phyloP scores from a whole-genome alignment of 371 early-diverging fungal species.

The Parasitella parasitica region DNA sequence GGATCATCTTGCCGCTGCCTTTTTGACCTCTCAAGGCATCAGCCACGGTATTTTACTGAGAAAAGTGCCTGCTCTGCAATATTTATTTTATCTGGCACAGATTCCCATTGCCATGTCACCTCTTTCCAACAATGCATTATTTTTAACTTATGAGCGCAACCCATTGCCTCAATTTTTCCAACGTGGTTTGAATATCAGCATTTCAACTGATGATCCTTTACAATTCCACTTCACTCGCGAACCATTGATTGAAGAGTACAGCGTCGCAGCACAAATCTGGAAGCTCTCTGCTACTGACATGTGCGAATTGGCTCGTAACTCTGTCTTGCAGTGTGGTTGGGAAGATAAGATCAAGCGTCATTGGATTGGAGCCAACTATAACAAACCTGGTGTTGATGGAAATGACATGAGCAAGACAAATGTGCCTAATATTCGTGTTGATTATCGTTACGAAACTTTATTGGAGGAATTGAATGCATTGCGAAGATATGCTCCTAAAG shows the following conservation, averaged over 20 bases:
- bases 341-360: constrained; percentile 87
- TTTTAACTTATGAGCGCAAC: constrained; percentile 95
- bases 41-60: constrained; percentile 96
- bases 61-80: constrained; percentile 96
- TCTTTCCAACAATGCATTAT: constrained; percentile 97
- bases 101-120: constrained; percentile 99
- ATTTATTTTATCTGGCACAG: constrained; percentile 94
- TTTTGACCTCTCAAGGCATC: constrained; percentile 90
- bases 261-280: constrained; percentile 98
- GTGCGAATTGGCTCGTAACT: constrained; percentile 97
- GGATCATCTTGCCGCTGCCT: constrained; percentile 93
- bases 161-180: constrained; percentile 95
- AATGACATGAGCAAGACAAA: constrained; percentile 96
- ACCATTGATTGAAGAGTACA: constrained; percentile 98
- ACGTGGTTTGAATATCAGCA: constrained; percentile 93
- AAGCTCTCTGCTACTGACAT: constrained; percentile 93
- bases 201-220: constrained; percentile 98
- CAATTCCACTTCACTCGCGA: constrained; percentile 99
- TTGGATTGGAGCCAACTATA: constrained; percentile 90
- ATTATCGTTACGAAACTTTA: constrained; percentile 85
- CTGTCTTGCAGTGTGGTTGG: constrained; percentile 94
- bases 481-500: constrained; percentile 33
- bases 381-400: constrained; percentile 77
- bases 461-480: constrained; percentile 77
- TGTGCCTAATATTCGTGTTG: constrained; percentile 91